These are phyloP conservation scores for Boletus smithii DNA, from an alignment of 1,284 basidiomycete species.

Conservation along the genomic window DNA sequence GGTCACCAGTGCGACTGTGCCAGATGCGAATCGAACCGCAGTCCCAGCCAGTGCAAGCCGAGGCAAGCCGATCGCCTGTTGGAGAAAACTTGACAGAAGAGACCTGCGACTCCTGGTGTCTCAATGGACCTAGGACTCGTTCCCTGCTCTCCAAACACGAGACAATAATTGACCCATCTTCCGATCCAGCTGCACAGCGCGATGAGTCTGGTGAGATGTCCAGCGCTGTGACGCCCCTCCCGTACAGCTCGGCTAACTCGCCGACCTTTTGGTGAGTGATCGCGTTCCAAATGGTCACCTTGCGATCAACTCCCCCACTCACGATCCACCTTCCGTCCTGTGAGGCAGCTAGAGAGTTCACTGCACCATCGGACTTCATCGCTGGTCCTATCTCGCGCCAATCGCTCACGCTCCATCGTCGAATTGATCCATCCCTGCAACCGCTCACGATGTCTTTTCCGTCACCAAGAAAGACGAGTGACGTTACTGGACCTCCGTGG, in stretches of 20 bases:
- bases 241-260: neutral
- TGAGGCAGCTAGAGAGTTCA: slow-evolving; percentile 4
- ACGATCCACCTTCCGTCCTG: slow-evolving; percentile 3
- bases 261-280: neutral
- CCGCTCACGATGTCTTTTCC: slow-evolving; percentile 1
- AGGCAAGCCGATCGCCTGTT: slow-evolving; percentile 10
- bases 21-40: neutral
- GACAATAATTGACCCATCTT: slow-evolving; percentile 20
- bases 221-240: slow-evolving; percentile 1
- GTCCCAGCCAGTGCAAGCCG: neutral
- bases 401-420: slow-evolving; percentile 6
- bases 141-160: slow-evolving; percentile 7
- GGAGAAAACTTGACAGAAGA: slow-evolving; percentile 18
- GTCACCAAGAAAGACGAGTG: slow-evolving; percentile 10
- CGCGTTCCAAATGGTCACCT: slow-evolving; percentile 6
- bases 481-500: neutral
- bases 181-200: slow-evolving; percentile 2
- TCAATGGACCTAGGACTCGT: neutral
- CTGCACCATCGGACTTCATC: slow-evolving; percentile 1
- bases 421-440: slow-evolving; percentile 3
- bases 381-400: neutral
- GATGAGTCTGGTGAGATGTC: slow-evolving; percentile 11
- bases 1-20: neutral
- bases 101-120: neutral
- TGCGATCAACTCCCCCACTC: slow-evolving; percentile 3